phyloP scores from a whole-genome alignment of 2,329 filamentous ascomycete genomes.

The Sporothrix brunneoviolacea region DNA sequence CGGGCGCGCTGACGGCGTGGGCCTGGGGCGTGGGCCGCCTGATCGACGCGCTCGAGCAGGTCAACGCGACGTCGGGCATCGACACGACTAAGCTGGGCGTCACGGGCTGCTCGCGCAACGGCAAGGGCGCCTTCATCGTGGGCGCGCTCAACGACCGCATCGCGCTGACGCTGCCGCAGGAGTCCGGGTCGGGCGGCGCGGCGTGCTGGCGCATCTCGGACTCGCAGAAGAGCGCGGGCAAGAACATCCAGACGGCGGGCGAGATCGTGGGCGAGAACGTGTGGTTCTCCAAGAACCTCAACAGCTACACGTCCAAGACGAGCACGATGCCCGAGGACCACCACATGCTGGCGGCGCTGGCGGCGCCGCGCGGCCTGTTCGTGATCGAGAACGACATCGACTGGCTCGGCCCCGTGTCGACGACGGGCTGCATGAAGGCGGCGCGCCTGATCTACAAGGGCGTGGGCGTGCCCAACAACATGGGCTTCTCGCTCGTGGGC shows the following conservation, averaged over 20 bases:
- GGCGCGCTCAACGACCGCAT: constrained; percentile 54
- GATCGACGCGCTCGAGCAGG: constrained; percentile 53
- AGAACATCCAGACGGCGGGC: constrained; percentile 52
- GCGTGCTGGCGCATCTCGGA: constrained; percentile 55
- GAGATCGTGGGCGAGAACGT: constrained; percentile 44
- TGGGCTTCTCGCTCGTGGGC: constrained; percentile 51
- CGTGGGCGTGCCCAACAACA: constrained; percentile 45
- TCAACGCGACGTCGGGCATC: constrained; percentile 41
- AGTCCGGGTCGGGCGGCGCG: constrained; percentile 56
- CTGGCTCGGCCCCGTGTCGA: constrained; percentile 52
- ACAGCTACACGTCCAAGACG: constrained; percentile 42
- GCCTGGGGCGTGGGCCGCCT: constrained; percentile 56
- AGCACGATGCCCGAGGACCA: constrained; percentile 48
- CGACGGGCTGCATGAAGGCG: constrained; percentile 52
- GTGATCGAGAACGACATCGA: constrained; percentile 53
- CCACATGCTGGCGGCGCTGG: constrained; percentile 50
- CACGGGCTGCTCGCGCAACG: constrained; percentile 58
- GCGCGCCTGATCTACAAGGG: constrained; percentile 48
- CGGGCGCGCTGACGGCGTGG: constrained; percentile 55
- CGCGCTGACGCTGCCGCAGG: constrained; percentile 54
- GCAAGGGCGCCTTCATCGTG: constrained; percentile 57
- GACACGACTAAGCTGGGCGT: constrained; percentile 46
- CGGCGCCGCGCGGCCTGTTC: constrained; percentile 48
- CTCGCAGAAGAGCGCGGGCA: constrained; percentile 42
- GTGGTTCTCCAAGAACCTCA: constrained; percentile 54